phyloP scores from a whole-genome alignment of 352 stramenopile species.

The Peronosclerospora sorghi region DNA sequence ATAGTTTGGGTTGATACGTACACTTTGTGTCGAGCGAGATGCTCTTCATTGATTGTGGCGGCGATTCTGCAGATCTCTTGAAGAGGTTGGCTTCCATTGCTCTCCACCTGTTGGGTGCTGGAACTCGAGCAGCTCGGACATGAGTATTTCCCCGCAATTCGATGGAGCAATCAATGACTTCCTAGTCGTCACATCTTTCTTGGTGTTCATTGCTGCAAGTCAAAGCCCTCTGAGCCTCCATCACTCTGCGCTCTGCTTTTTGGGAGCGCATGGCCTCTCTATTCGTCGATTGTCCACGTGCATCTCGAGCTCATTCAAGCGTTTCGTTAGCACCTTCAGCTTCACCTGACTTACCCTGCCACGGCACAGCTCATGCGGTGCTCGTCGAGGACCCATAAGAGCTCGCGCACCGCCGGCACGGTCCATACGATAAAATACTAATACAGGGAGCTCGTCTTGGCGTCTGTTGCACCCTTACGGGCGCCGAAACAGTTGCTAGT shows the following conservation, averaged over 20 bases:
- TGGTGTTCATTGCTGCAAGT: slow-evolving; percentile 97
- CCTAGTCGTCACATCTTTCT: slow-evolving; percentile 93
- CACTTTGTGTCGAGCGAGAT: too few species aligned
- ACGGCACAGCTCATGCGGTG: slow-evolving; percentile 95
- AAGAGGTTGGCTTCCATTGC: slow-evolving; percentile 88
- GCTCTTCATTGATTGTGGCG: slow-evolving; percentile 89
- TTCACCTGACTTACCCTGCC: slow-evolving; percentile 95
- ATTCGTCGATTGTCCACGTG: slow-evolving; percentile 92
- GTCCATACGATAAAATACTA: too few species aligned
- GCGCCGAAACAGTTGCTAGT: too few species aligned
- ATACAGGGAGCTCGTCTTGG: too few species aligned
- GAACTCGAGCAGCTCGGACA: slow-evolving; percentile 87
- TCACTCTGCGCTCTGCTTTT: slow-evolving; percentile 91
- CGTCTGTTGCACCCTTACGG: too few species aligned
- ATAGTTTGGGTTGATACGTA: too few species aligned
- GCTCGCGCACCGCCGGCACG: slow-evolving; percentile 77
- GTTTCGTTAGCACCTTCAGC: slow-evolving; percentile 94
- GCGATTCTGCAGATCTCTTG: slow-evolving; percentile 90
- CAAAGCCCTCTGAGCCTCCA: slow-evolving; percentile 97
- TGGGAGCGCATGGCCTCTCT: slow-evolving; percentile 93
- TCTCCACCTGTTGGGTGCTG: slow-evolving; percentile 88
- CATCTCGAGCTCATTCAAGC: slow-evolving; percentile 92
- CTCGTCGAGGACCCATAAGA: slow-evolving; percentile 88
- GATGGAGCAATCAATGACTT: slow-evolving; percentile 87
- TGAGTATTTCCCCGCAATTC: slow-evolving; percentile 86